A percentile compares a stretch with the other conserved stretches of the same genome.
These are phyloP conservation scores for Cudoniella acicularis DNA, from an alignment of 495 filamentous ascomycete species.

Conservation along the genomic window DNA sequence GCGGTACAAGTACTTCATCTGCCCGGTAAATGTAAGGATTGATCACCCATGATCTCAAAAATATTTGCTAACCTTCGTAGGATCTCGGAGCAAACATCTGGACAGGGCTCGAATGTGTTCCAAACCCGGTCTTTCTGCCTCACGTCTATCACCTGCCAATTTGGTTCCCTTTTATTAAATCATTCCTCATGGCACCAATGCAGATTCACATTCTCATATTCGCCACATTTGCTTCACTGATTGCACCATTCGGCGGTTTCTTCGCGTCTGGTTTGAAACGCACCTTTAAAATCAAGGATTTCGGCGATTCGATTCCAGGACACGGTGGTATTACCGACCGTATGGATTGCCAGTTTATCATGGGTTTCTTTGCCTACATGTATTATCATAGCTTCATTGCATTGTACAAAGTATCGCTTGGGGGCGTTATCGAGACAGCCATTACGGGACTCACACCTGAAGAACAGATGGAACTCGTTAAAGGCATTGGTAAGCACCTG, in stretches of 20 bases:
- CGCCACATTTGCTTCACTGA: constrained; percentile 91
- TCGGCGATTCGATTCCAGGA: constrained; percentile 95
- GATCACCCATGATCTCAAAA: not conserved
- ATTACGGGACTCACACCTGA: constrained; percentile 79
- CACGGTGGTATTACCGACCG: constrained; percentile 98
- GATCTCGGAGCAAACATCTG: constrained; percentile 91
- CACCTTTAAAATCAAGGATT: constrained; percentile 99
- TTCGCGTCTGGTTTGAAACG: constrained; percentile 98
- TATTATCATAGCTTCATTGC: constrained; percentile 99
- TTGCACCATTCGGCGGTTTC: constrained; percentile 98
- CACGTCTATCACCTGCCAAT: constrained; percentile 78
- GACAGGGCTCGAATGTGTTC: constrained; percentile 84
- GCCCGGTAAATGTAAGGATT: constrained; percentile 74
- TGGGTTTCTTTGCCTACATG: constrained; percentile 98
- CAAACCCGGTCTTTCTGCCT: constrained; percentile 89
- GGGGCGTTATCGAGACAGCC: constrained; percentile 80
- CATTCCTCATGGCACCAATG: constrained; percentile 74
- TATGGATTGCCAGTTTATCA: constrained; percentile 99
- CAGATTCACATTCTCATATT: constrained; percentile 92
- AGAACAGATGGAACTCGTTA: constrained; percentile 86
- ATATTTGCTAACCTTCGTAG: constrained; percentile 23
- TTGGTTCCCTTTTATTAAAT: constrained; percentile 55
- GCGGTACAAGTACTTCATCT: constrained; percentile 96
- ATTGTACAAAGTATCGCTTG: constrained; percentile 73
- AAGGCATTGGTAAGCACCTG: constrained; percentile 77